Evolutionary conservation across 2,329 filamentous ascomycete species (phyloP).

Genomic region (Arthrobotrys entomopaga): DNA sequence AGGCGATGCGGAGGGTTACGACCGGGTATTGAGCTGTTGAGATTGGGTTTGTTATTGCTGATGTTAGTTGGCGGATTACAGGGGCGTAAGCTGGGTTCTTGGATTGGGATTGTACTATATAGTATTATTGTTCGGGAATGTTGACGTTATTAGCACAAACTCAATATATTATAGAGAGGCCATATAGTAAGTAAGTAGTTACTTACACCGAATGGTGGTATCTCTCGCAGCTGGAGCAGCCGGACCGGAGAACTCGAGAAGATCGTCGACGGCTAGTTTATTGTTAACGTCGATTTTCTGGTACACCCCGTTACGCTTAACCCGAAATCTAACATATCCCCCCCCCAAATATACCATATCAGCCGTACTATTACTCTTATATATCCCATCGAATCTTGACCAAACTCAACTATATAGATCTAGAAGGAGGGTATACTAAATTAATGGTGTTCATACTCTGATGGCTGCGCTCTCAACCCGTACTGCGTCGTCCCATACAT

Average conservation of each 20-base stretch:
- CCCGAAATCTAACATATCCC: constrained; percentile 45
- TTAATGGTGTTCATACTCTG: constrained; percentile 10
- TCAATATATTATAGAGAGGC: background rate
- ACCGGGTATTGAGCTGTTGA: constrained; percentile 12
- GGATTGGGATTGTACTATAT: constrained; percentile 28
- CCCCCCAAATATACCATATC: background rate
- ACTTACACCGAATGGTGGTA: constrained; percentile 27
- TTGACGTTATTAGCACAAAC: background rate
- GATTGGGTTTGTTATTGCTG: background rate
- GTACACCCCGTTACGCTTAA: constrained; percentile 27
- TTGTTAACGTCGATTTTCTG: constrained; percentile 34
- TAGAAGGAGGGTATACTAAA: too few species aligned
- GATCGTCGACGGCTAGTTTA: constrained; percentile 16
- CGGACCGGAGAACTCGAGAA: constrained; percentile 40
- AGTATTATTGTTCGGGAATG: background rate
- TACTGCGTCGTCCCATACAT: constrained; percentile 32
- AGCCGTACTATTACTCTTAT: background rate
- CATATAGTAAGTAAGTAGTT: background rate
- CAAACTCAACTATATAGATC: background rate
- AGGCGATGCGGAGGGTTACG: constrained; percentile 24
- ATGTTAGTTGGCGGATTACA: constrained; percentile 17
- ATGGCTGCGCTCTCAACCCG: constrained; percentile 27
- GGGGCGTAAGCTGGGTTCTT: background rate
- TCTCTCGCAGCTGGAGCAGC: background rate
- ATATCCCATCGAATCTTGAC: background rate